Evolutionary conservation across 345 rosid species (phyloP).

Genomic region (Raphanus raphanistrum): DNA sequence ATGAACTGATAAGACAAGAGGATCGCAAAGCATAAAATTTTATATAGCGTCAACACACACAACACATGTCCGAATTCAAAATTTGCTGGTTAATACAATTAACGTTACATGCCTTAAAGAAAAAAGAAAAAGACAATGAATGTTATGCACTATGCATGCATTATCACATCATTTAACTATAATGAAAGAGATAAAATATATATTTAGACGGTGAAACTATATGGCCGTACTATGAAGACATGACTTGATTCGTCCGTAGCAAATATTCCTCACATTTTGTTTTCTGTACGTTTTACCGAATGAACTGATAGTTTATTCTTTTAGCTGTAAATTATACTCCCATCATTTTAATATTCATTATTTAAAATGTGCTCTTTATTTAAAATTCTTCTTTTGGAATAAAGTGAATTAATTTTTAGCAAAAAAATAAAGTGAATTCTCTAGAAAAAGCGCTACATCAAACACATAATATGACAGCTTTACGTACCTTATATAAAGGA

Average conservation of each 20-base stretch:
- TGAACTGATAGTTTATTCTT: not conserved
- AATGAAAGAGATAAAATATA: not conserved
- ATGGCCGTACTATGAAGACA: constrained; percentile 9
- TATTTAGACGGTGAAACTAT: not conserved
- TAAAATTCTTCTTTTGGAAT: not conserved
- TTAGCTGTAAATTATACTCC: not conserved
- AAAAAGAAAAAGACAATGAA: too few species aligned
- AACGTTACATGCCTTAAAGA: not conserved
- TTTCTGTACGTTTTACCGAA: constrained; percentile 9
- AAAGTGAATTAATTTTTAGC: not conserved
- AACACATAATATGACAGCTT: constrained; percentile 2
- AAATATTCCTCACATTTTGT: constrained; percentile 27
- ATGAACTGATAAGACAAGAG: not conserved
- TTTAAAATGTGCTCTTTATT: not conserved
- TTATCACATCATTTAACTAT: not conserved
- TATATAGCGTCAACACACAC: not conserved
- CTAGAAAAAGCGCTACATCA: not conserved
- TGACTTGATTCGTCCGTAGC: constrained; percentile 26
- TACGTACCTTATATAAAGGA: constrained; percentile 14
- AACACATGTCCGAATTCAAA: not conserved
- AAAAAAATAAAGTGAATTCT: constrained; percentile 7
- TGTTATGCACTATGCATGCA: not conserved
- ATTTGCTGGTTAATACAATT: not conserved
- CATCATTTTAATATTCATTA: not conserved
- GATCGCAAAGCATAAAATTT: not conserved